phyloP scores from a whole-genome alignment of 345 rosid species.

The Firmiana major region DNA sequence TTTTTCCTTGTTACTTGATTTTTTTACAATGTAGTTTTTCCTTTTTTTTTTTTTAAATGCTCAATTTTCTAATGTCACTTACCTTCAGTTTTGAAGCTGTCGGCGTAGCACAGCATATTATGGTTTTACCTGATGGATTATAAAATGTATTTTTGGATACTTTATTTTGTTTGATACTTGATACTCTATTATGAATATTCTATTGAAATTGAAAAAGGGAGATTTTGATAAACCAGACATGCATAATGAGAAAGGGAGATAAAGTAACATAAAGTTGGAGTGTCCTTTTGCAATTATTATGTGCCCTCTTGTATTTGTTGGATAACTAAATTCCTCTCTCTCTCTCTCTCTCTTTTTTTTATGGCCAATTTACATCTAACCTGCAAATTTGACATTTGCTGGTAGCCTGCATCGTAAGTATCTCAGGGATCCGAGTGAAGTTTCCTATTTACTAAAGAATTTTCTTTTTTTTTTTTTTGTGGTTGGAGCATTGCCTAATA shows the following conservation, averaged over 20 bases:
- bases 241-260: neutral
- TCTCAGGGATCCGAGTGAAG: neutral
- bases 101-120: too few species aligned
- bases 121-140: neutral
- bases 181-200: neutral
- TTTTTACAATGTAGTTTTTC: neutral
- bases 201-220: neutral
- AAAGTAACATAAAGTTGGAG: neutral
- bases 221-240: neutral
- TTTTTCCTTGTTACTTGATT: neutral
- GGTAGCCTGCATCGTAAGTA: neutral
- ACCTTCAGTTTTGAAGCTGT: slow-evolving; percentile 4
- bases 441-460: neutral
- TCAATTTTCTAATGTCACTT: neutral
- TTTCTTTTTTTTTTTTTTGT: neutral
- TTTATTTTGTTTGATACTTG: neutral
- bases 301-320: neutral
- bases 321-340: neutral
- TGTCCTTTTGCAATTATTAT: neutral
- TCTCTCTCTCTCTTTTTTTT: too few species aligned
- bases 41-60: too few species aligned
- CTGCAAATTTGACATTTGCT: neutral
- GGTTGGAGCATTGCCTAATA: neutral
- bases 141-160: neutral
- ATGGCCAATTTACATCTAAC: neutral